Conservation (phyloP, 306 rosid species). For the Albizia julibrissin region DNA sequence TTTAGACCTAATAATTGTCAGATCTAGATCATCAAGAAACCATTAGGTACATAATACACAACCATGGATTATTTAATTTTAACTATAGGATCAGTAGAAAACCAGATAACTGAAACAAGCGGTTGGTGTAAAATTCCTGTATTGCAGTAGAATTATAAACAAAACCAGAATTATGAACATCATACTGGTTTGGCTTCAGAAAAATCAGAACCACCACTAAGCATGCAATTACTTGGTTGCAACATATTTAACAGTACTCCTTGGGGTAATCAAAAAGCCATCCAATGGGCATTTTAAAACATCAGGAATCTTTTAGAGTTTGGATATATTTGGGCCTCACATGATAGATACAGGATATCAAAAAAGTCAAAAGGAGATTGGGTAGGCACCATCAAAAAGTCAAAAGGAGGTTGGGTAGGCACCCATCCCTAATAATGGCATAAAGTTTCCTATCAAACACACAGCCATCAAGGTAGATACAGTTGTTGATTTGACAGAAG, state of each 20-base stretch:
- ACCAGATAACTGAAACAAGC: too few species aligned
- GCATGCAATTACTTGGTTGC: background rate
- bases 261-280: background rate
- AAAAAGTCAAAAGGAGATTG: background rate
- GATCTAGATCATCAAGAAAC: too few species aligned
- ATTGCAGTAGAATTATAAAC: too few species aligned
- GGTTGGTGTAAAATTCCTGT: too few species aligned
- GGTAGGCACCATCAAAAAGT: background rate
- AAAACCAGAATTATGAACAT: too few species aligned
- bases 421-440: background rate
- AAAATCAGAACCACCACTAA: background rate
- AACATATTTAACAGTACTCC: background rate
- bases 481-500: background rate
- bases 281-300: background rate
- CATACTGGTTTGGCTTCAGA: background rate
- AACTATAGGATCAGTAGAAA: too few species aligned
- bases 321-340: background rate
- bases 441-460: background rate
- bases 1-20: too few species aligned
- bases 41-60: too few species aligned
- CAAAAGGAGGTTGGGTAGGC: background rate
- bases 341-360: background rate
- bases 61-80: too few species aligned
- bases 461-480: background rate
- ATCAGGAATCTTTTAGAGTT: background rate